A percentile compares a stretch with the other conserved stretches of the same genome.
Conservation (phyloP, 2,329 filamentous ascomycete species). For the Arachnopeziza araneosa region DNA sequence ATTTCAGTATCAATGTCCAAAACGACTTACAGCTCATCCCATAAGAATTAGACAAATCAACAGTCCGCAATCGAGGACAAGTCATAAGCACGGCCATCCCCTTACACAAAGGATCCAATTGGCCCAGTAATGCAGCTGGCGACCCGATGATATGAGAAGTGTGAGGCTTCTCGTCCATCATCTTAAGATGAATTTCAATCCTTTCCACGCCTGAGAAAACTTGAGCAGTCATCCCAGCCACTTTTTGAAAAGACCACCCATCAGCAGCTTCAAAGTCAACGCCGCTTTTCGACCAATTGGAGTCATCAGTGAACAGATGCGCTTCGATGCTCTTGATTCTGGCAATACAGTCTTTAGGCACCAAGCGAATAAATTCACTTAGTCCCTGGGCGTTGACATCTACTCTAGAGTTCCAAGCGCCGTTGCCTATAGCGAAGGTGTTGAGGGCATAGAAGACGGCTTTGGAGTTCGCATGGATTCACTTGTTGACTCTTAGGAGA, state of each 20-base stretch:
- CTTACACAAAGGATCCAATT: not conserved
- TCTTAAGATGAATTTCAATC: not conserved
- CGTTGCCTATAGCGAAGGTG: not conserved
- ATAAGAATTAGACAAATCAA: not conserved
- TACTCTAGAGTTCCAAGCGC: not conserved
- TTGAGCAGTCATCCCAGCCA: not conserved
- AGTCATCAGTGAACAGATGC: not conserved
- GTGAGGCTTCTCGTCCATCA: not conserved
- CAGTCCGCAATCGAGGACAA: not conserved
- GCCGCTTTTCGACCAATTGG: not conserved
- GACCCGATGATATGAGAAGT: not conserved
- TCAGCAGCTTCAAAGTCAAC: not conserved
- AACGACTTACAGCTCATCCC: not conserved
- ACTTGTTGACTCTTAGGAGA: not conserved
- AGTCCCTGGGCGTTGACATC: not conserved
- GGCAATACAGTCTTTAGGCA: not conserved
- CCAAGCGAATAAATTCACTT: not conserved
- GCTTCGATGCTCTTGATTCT: not conserved
- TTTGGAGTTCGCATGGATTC: not conserved
- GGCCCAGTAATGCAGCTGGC: not conserved
- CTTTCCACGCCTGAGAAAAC: not conserved
- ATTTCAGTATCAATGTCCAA: not conserved
- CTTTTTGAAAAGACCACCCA: not conserved
- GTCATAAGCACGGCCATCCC: not conserved
- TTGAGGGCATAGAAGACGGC: not conserved